Evolutionary conservation across 768 basidiomycete species (phyloP), one percentile per base, ranked within the genome.

Genomic region (Suillus hirtellus): DNA sequence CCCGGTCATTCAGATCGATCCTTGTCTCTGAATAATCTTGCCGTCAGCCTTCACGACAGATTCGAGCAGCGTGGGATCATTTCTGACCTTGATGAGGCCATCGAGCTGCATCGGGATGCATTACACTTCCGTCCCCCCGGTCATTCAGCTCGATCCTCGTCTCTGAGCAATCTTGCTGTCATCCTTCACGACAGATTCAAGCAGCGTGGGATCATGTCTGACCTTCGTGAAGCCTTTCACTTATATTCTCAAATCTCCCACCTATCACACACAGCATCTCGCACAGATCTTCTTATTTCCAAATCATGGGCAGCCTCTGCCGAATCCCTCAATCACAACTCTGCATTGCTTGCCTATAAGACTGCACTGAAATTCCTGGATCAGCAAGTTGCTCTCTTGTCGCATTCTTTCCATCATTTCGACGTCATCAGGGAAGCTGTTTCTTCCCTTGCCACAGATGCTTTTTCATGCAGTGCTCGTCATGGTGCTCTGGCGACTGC

Each of bases 301-400:
- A 50, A 27, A 15, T 50, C 49, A 27, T 50, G 49, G 49, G 27
- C 15, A 0, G n/a, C 49, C 24, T 50, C 7, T 2, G 47, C 47
- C 0, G 47, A 49, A 0, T 6, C 0, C 1, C 14, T 50, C 2
- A 31, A 50, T 1, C 24, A 50, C 11, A 1, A 0, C 7, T 27
- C 27, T 15, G 49, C 49, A 27, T 27, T 50, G 24, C 14, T 27
- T 50, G 24, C 49, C 14, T 50, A 50, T 27, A 5, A 50, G 49
- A 50, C 49, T 17, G 49, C 49, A 50, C 1, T 27, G 15, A 50
- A 15, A 27, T 27, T 27, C 49, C 42, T 42, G 2, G 42, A 42
- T 42, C 17, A 42, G 42, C 42, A 8, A 0, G 42, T 50, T 3
- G 15, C 14, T 27, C 2, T 24, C 7, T 17, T 50, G 8, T 50